phyloP scores from a whole-genome alignment of 176 grass and related monocot genomes.

The Puccinellia tenuiflora region DNA sequence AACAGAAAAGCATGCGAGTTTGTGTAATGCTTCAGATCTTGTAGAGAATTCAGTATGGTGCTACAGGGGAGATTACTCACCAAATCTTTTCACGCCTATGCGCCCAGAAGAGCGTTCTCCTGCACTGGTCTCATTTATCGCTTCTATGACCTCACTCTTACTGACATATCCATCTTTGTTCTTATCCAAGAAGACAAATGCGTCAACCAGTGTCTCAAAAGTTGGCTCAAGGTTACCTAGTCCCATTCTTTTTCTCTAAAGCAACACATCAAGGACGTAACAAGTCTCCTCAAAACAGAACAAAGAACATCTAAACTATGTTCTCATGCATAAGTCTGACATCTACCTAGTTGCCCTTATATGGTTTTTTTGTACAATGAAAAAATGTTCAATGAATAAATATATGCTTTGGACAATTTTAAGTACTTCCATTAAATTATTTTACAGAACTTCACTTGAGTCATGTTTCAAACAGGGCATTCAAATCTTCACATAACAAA shows the following conservation, averaged over 20 bases:
- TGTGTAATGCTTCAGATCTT: background rate
- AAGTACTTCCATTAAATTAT: background rate
- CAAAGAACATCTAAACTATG: background rate
- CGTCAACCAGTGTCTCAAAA: slow-evolving; percentile 83
- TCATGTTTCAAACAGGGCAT: background rate
- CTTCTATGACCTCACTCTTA: slow-evolving; percentile 88
- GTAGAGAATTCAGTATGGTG: background rate
- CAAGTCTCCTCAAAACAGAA: background rate
- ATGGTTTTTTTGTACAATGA: background rate
- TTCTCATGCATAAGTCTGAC: background rate
- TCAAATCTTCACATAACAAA: background rate
- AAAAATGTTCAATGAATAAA: background rate
- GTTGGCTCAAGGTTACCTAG: slow-evolving; percentile 72
- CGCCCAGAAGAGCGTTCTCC: slow-evolving; percentile 95
- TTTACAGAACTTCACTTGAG: background rate
- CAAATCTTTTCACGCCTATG: slow-evolving; percentile 96
- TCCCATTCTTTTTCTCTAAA: slow-evolving; percentile 84
- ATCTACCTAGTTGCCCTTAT: background rate
- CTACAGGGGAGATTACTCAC: slow-evolving; percentile 40
- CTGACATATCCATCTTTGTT: slow-evolving; percentile 99
- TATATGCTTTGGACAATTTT: background rate
- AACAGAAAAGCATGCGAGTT: background rate
- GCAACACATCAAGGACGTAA: slow-evolving; percentile 39
- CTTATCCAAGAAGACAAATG: slow-evolving; percentile 97
- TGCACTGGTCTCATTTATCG: slow-evolving; percentile 84